Percentiles rank a stretch among this genome's conserved stretches.
phyloP scores from a whole-genome alignment of 768 basidiomycete species.

The Kockovaella imperatae region DNA sequence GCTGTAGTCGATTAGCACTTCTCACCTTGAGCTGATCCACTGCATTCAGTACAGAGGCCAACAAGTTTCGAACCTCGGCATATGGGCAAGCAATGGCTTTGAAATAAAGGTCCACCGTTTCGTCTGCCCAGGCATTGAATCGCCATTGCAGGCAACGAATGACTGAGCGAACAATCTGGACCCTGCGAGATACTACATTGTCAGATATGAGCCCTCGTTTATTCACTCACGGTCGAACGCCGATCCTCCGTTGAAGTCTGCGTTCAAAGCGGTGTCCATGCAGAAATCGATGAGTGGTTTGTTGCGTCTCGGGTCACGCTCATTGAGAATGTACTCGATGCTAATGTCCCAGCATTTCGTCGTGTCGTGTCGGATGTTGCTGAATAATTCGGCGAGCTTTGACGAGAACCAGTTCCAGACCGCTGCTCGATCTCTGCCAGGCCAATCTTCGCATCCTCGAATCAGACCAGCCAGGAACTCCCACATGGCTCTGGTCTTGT shows the following conservation, averaged over 20 bases:
- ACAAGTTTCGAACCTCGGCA: conserved; percentile 67
- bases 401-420: conserved; percentile 68
- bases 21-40: conserved; percentile 64
- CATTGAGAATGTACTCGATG: conserved; percentile 60
- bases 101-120: conserved; percentile 63
- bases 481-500: conserved; percentile 77
- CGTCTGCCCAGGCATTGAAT: conserved; percentile 60
- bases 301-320: conserved; percentile 73
- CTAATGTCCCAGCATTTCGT: conserved; percentile 42
- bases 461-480: conserved; percentile 70
- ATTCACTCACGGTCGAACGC: conserved; percentile 69
- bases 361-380: conserved; percentile 78
- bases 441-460: conserved; percentile 83
- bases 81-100: conserved; percentile 72
- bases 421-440: conserved; percentile 49
- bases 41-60: conserved; percentile 62
- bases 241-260: conserved; percentile 76
- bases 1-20: background rate
- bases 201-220: background rate
- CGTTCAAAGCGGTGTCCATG: conserved; percentile 53
- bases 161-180: conserved; percentile 60
- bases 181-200: conserved; percentile 62
- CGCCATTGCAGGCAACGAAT: conserved; percentile 61
- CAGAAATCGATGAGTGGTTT: conserved; percentile 69
- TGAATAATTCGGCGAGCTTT: conserved; percentile 58